Conservation (phyloP, 257 asterid genomes). For the Knoxia roxburghii region DNA sequence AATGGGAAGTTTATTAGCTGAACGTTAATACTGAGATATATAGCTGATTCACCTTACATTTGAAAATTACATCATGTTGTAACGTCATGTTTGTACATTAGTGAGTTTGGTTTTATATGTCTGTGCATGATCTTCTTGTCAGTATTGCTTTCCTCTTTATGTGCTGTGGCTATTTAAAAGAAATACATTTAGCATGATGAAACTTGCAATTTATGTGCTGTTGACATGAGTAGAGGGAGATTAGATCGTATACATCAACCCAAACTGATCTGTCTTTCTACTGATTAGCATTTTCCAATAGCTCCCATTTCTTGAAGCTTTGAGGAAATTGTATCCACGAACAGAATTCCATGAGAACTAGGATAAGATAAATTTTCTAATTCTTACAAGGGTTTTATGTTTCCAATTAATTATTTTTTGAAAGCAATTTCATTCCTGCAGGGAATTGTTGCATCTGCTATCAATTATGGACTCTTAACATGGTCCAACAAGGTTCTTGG, state of each 20-base stretch:
- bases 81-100: too few species aligned
- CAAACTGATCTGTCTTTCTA: neutral
- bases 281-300: neutral
- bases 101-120: neutral
- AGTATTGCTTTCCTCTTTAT: neutral
- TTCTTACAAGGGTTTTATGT: too few species aligned
- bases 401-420: too few species aligned
- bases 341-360: too few species aligned
- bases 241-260: neutral
- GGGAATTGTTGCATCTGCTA: slow-evolving; percentile 89
- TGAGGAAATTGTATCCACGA: too few species aligned
- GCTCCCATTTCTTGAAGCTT: neutral
- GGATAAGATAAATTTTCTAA: neutral
- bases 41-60: too few species aligned
- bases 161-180: neutral
- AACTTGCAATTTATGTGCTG: neutral
- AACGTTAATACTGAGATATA: too few species aligned
- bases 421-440: slow-evolving; percentile 14
- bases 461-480: slow-evolving; percentile 76
- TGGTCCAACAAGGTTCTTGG: slow-evolving; percentile 91
- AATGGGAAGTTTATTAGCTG: neutral
- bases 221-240: neutral
- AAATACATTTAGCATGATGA: neutral
- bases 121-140: neutral
- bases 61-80: neutral